Evolutionary conservation across 108 stramenopile species (phyloP), one percentile per base, ranked within the genome.

Genomic region (Parietichytrium sp.): DNA sequence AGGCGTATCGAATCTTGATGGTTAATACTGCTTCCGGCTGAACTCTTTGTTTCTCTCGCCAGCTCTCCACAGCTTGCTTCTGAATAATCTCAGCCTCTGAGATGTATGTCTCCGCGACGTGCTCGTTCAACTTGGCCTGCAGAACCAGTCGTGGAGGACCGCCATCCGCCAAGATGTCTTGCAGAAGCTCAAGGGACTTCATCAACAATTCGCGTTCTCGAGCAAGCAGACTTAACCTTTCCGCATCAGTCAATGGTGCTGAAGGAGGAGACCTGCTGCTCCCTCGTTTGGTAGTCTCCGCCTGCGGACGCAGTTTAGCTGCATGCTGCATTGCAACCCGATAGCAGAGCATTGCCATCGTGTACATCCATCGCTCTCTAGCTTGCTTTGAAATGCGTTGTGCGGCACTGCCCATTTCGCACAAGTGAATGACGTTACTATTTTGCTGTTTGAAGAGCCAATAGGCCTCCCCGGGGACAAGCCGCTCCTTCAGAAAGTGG

Each of bases 321-420:
- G 6, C 61, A 20, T 72, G 45, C 13, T 42, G 36, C 6, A 72
- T 16, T 10, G 61, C 61, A 33, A 72, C 45, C 23, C 61, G 61
- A 20, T 20, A 72, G 15, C 38, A 72, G 13, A 72, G 33, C 61
- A 72, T 72, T 10, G 61, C 61, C 61, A 72, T 72, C 1, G 61
- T 45, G 42, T 72, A 72, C 61, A 72, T 72, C 61, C 61, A 72
- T n/a, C n/a, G n/a, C n/a, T n/a, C n/a, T n/a, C n/a, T n/a, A n/a
- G n/a, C n/a, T n/a, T n/a, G n/a, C n/a, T n/a, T n/a, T n/a, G n/a
- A n/a, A n/a, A n/a, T n/a, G n/a, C n/a, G n/a, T n/a, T n/a, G n/a
- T n/a, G 36, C 45, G 0, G 61, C 36, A 7, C 38, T 45, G 29
- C 38, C 61, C 3, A 42, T 33, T 25, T 72, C 38, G 61, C 61